Conservation (phyloP, 805 yeast species). For the Wickerhamiella dianesei region DNA sequence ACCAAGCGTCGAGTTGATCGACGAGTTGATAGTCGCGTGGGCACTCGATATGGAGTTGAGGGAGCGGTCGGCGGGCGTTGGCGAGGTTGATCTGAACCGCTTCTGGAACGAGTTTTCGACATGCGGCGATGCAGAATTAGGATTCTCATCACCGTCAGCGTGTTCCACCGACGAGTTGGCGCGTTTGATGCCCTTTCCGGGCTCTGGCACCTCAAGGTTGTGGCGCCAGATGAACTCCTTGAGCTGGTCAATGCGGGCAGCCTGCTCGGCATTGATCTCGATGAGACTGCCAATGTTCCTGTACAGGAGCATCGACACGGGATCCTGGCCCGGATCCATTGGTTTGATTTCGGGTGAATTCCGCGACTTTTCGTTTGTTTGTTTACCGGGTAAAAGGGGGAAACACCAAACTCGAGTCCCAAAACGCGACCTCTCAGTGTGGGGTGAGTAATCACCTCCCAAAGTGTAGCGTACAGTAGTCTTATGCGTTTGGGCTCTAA, state of each 20-base stretch:
- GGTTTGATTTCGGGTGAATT: no score
- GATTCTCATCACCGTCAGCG: not conserved
- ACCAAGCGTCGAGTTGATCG: not conserved
- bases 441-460: not conserved
- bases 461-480: no score
- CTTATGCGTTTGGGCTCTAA: no score
- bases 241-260: constrained; percentile 1
- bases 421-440: not conserved
- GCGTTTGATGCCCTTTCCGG: not conserved
- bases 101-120: not conserved
- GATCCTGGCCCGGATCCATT: not conserved
- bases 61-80: not conserved
- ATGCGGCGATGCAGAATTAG: not conserved
- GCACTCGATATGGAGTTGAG: not conserved
- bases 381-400: not conserved
- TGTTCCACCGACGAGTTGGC: not conserved
- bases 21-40: not conserved
- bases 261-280: constrained; percentile 1
- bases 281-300: not conserved
- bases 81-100: not conserved
- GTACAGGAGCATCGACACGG: not conserved
- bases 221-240: constrained; percentile 1
- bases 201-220: constrained; percentile 1
- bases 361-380: no score
- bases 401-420: not conserved